These are phyloP conservation scores for Hymenoscyphus albidus DNA, from an alignment of 2,329 filamentous ascomycete genomes.

Conservation along the genomic window DNA sequence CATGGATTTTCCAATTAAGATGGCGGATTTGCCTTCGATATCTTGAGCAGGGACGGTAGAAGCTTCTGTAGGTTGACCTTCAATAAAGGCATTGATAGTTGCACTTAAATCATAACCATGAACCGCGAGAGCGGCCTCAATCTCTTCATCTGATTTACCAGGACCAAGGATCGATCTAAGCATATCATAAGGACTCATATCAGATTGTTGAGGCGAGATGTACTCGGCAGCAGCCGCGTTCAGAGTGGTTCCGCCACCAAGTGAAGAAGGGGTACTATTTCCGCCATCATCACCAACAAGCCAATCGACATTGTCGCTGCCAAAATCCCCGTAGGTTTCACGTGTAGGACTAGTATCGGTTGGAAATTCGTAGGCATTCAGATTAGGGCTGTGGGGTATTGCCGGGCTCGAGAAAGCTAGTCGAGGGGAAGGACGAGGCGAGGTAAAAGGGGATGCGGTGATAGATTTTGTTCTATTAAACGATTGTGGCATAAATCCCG, in stretches of 20 bases:
- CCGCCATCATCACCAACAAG: conserved; percentile 83
- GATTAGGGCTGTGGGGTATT: conserved; percentile 88
- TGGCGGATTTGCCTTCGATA: conserved; percentile 57
- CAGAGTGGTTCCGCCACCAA: conserved; percentile 62
- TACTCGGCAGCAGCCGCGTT: conserved; percentile 82
- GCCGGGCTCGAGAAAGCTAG: conserved; percentile 83
- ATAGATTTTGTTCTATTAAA: conserved; percentile 75
- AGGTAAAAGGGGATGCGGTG: conserved; percentile 85
- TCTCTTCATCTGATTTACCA: conserved; percentile 86
- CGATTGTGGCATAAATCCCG: conserved; percentile 74
- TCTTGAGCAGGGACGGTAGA: conserved; percentile 43
- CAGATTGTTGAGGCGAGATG: conserved; percentile 61
- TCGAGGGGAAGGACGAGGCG: conserved; percentile 86
- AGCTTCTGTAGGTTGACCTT: conserved; percentile 55
- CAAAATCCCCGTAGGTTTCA: conserved; percentile 86
- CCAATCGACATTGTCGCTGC: conserved; percentile 95
- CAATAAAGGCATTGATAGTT: conserved; percentile 86
- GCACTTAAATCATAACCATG: conserved; percentile 93
- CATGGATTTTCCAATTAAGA: conserved; percentile 89
- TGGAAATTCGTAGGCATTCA: conserved; percentile 92
- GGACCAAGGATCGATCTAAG: conserved; percentile 90
- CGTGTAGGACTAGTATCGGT: conserved; percentile 75
- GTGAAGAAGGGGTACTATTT: conserved; percentile 73
- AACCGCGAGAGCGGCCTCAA: conserved; percentile 81
- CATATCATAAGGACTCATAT: conserved; percentile 99